These are phyloP conservation scores for Adansonia madagascariensis DNA, from an alignment of 441 rosid species.

Conservation along the genomic window DNA sequence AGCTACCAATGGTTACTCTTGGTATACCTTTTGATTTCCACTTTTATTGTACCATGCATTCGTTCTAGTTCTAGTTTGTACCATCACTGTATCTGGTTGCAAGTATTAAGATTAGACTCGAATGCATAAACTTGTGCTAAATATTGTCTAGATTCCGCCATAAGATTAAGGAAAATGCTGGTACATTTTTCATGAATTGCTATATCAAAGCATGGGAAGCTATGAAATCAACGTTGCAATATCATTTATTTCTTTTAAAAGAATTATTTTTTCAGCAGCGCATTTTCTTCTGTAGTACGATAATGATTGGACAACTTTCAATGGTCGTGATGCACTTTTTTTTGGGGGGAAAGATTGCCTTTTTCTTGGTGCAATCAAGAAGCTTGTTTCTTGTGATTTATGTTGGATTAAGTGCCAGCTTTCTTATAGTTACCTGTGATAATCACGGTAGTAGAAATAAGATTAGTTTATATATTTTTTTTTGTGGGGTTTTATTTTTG, in stretches of 20 bases:
- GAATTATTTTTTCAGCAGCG: not conserved
- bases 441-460: not conserved
- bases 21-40: not conserved
- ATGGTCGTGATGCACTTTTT: not conserved
- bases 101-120: not conserved
- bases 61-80: not conserved
- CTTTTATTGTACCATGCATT: not conserved
- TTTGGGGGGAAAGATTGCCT: not conserved
- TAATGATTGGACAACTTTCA: not conserved
- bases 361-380: not conserved
- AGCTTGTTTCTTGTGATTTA: not conserved
- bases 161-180: not conserved
- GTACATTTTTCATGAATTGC: not conserved
- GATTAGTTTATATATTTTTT: not conserved
- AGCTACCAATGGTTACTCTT: not conserved
- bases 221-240: not conserved
- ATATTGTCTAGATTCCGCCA: not conserved
- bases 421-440: not conserved
- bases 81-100: not conserved
- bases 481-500: not conserved
- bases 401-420: not conserved
- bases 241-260: not conserved
- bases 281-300: not conserved
- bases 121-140: not conserved
- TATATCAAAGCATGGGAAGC: not conserved